Evolutionary conservation across 768 basidiomycete genomes (phyloP).

Genomic region (Rhodotorula diobovata): DNA sequence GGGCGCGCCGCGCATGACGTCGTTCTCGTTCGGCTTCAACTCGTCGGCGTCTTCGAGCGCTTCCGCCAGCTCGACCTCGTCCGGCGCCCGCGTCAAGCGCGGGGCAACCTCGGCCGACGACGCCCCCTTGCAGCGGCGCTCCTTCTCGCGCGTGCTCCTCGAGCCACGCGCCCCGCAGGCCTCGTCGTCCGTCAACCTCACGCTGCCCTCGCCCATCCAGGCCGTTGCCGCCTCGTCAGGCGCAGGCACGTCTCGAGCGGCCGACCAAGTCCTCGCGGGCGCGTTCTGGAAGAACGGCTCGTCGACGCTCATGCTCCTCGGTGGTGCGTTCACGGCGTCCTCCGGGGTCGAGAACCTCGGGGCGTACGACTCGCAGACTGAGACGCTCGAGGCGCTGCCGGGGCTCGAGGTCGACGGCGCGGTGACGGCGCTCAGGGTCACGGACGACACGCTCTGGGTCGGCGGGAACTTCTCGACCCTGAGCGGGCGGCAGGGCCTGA

Average conservation of each 20-base stretch:
- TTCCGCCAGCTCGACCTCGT: conserved; percentile 42
- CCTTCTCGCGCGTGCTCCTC: conserved; percentile 41
- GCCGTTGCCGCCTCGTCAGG: neutral
- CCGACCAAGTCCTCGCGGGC: conserved; percentile 74
- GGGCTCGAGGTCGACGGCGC: conserved; percentile 67
- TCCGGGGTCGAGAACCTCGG: conserved; percentile 49
- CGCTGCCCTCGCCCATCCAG: conserved; percentile 31
- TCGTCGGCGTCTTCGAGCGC: conserved; percentile 2
- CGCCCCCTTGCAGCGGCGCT: conserved; percentile 18
- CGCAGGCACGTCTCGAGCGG: neutral
- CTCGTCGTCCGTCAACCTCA: conserved; percentile 24
- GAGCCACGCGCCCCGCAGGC: conserved; percentile 13
- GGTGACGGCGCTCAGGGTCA: conserved; percentile 70
- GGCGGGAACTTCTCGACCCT: conserved; percentile 76
- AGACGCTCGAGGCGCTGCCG: conserved; percentile 55
- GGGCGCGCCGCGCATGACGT: conserved; percentile 18
- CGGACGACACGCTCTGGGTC: conserved; percentile 65
- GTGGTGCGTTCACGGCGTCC: conserved; percentile 71
- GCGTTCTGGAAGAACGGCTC: conserved; percentile 82
- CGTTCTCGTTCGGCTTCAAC: conserved; percentile 34
- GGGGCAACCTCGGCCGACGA: neutral
- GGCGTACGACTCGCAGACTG: conserved; percentile 62
- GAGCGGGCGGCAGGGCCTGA: conserved; percentile 62
- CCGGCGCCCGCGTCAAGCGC: conserved; percentile 41
- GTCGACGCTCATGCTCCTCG: conserved; percentile 69